These are phyloP conservation scores for Pseudogymnoascus sp. DNA, from an alignment of 2,329 filamentous ascomycete species.

Conservation along the genomic window DNA sequence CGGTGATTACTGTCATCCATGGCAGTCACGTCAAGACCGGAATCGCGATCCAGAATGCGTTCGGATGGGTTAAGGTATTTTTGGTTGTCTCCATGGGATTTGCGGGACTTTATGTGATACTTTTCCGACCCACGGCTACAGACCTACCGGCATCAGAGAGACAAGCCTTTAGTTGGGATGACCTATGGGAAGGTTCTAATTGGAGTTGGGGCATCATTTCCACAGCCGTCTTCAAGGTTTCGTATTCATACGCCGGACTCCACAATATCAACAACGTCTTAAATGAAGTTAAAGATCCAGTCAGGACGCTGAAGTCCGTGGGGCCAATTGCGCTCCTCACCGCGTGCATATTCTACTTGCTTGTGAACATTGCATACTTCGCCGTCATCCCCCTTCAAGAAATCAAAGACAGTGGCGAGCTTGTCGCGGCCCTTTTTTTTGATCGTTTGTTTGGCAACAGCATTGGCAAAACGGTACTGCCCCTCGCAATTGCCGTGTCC, in stretches of 20 bases:
- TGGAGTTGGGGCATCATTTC: conserved; percentile 63
- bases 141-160: conserved; percentile 14
- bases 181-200: conserved; percentile 57
- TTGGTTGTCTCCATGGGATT: conserved; percentile 56
- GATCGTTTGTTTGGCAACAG: conserved; percentile 43
- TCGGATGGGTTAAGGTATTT: conserved; percentile 59
- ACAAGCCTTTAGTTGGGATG: conserved; percentile 37
- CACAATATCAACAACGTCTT: conserved; percentile 50
- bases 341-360: conserved; percentile 49
- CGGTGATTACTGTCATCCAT: conserved; percentile 52
- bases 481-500: conserved; percentile 40
- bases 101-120: conserved; percentile 53
- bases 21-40: conserved; percentile 51
- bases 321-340: conserved; percentile 47
- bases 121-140: conserved; percentile 33
- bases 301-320: conserved; percentile 50
- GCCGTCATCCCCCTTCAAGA: conserved; percentile 50
- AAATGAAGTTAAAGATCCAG: conserved; percentile 51
- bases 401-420: conserved; percentile 47
- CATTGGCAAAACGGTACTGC: conserved; percentile 37
- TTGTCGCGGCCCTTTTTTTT: conserved; percentile 53
- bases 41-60: conserved; percentile 51
- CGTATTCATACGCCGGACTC: conserved; percentile 50
- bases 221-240: conserved; percentile 49
- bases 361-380: conserved; percentile 56